Evolutionary conservation across 805 yeast species (phyloP), one percentile per base, ranked within the genome.

Genomic region (Brettanomyces naardenensis): DNA sequence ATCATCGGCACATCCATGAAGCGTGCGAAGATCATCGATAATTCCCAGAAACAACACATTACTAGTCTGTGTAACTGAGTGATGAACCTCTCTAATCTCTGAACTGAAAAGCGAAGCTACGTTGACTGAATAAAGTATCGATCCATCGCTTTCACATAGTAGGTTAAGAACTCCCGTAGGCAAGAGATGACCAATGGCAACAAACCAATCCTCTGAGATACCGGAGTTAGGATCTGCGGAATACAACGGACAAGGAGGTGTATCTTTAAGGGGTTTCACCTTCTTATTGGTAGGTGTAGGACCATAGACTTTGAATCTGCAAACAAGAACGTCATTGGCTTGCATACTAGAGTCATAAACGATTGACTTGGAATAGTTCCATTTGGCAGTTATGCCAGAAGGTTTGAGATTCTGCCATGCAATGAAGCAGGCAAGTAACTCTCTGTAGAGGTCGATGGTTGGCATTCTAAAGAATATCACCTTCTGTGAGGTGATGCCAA

Each of bases 161-260:
- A 83, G 56, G 44, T 81, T 75, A 23, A 83, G 58, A 4, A 62
- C 51, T 3, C 92, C 92, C 48, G 77, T 68, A 1, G 81, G 71
- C 51, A 73, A 75, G 30, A 83, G 52, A 14, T 76, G 80, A 0
- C 84, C 88, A 80, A 78, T 79, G 1, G 83, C 75, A 37, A 66
- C 69, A 51, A 80, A 80, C 90, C 90, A 83, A 4, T 78, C 78
- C 49, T 76, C 84, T 18, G 60, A 54, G 31, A 38, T 19, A 40
- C 51, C n/a, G 45, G 35, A 32, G 39, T 42, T 33, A 2, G 33
- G 6, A 3, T 29, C 28, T 5, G 37, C 14, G 19, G 39, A 42
- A 22, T 35, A 43, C 14, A 40, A 26, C 19, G 48, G 43, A n/a
- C 26, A 26, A 5, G 21, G 25, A 10, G 54, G 54, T 31, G 49